Base-by-base conservation (phyloP, 2,329 filamentous ascomycete species). In the Penicillium sp. region DNA sequence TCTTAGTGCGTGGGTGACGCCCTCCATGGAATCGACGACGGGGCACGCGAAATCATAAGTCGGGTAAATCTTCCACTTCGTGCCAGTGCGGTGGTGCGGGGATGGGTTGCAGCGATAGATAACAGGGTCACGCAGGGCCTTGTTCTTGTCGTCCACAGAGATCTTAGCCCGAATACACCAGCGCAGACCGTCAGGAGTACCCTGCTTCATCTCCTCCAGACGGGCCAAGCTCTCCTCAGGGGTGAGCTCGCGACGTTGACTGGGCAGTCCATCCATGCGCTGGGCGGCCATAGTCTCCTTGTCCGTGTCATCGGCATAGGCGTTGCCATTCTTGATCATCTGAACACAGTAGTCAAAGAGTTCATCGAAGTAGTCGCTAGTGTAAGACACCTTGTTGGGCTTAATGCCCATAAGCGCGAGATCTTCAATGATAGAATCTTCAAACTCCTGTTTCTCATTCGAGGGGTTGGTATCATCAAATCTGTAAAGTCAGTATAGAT, bases 381-480 rank as follows among this genome's bases (percentile, higher is more conserved):
- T 96, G 72, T 91, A 94, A 13, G 87, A 87, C 43, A 90, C 77
- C 51, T 79, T 78, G 67, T 96, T 91, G 15, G 90, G 87, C 69
- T 86, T 87, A 67, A 98, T 87, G 19, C 90, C 91, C 77, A 98
- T 88, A 37, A 97, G 77, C 34, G 83, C 81, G 35, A 96, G 78
- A 67, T 98, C 93, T 71, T 95, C 85, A 26, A 95, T 75, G 48
- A 98, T 98, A 4, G 89, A 79, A 68, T 97, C 89, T 64, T 97
- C 84, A 65, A 84, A 98, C 71, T 97, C 93, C 64, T 91, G 83
- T 74, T 94, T 96, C 76, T 98, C 93, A 67, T 97, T 97, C 45
- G 86, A 83, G 6, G 93, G 93, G 70, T 98, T 98, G 41, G 93
- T 98, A 62, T 98, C 93, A 63, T 98, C 93, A 60, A 98, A 93